phyloP scores from a whole-genome alignment of 2,329 filamentous ascomycete species.

The Daldinia sp. region DNA sequence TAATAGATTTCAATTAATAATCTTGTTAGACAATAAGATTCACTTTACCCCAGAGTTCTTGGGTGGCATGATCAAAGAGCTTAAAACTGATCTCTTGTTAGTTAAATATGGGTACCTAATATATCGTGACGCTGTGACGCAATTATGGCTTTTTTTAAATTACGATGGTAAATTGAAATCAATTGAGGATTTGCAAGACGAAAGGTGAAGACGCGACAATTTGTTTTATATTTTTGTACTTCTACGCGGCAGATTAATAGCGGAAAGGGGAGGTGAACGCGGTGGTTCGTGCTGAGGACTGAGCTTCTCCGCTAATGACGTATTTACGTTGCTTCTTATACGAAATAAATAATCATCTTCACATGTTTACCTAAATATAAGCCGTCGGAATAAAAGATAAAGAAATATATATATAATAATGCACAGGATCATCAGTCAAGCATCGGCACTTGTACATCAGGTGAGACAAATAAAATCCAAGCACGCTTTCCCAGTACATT shows the following conservation, averaged over 20 bases:
- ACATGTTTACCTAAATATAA: too few species aligned
- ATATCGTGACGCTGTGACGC: too few species aligned
- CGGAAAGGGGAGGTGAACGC: too few species aligned
- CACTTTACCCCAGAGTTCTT: slow-evolving; percentile 1
- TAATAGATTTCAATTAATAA: too few species aligned
- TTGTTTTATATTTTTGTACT: neutral
- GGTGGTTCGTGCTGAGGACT: slow-evolving; percentile 18
- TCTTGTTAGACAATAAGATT: neutral
- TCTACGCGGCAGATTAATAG: too few species aligned
- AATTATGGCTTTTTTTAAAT: too few species aligned
- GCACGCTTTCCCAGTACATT: neutral
- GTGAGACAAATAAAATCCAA: neutral
- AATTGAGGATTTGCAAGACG: neutral
- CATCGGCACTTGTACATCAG: neutral
- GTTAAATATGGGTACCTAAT: too few species aligned
- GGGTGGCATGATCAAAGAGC: neutral
- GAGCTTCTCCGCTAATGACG: slow-evolving; percentile 5
- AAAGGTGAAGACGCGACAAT: neutral
- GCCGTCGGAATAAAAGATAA: too few species aligned
- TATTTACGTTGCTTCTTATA: neutral
- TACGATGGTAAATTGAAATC: neutral
- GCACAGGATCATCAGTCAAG: neutral
- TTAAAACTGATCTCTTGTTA: neutral
- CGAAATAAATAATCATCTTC: too few species aligned
- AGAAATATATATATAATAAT: too few species aligned